phyloP scores from a whole-genome alignment of 495 filamentous ascomycete species.

The Peziza echinospora region DNA sequence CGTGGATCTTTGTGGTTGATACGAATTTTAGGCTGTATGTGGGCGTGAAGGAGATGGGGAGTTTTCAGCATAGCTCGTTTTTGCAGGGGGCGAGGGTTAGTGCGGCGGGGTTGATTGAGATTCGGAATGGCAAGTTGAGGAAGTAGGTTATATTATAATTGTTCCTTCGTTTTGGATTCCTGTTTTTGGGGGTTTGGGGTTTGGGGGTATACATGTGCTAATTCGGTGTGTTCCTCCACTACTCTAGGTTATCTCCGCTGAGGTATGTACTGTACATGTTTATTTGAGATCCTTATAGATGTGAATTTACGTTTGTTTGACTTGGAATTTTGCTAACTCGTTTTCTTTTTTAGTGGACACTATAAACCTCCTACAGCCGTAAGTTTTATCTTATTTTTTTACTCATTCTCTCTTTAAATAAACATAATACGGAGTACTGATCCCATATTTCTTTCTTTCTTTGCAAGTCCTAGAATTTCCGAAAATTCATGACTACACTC shows the following conservation, averaged over 20 bases:
- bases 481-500: conserved; percentile 51
- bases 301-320: too few relatives aligned
- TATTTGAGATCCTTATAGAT: too few relatives aligned
- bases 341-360: conserved; percentile 64
- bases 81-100: conserved; percentile 60
- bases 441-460: too few relatives aligned
- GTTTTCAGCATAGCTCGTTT: conserved; percentile 81
- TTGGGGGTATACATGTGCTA: too few relatives aligned
- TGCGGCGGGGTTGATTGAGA: conserved; percentile 66
- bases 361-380: conserved; percentile 50
- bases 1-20: conserved; percentile 83
- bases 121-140: conserved; percentile 54
- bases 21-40: conserved; percentile 72
- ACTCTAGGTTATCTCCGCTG: not conserved
- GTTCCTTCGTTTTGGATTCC: not conserved
- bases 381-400: not conserved
- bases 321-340: too few relatives aligned
- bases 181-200: not conserved
- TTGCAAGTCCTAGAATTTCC: conserved; percentile 40
- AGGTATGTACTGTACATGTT: conserved; percentile 5
- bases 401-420: too few relatives aligned
- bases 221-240: not conserved
- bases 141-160: conserved; percentile 24
- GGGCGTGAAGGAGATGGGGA: conserved; percentile 70
- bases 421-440: too few relatives aligned